A percentile compares a stretch with the other conserved stretches of the same genome.
Conservation (phyloP, 257 asterid species). For the Jaltomata sinuosa region DNA sequence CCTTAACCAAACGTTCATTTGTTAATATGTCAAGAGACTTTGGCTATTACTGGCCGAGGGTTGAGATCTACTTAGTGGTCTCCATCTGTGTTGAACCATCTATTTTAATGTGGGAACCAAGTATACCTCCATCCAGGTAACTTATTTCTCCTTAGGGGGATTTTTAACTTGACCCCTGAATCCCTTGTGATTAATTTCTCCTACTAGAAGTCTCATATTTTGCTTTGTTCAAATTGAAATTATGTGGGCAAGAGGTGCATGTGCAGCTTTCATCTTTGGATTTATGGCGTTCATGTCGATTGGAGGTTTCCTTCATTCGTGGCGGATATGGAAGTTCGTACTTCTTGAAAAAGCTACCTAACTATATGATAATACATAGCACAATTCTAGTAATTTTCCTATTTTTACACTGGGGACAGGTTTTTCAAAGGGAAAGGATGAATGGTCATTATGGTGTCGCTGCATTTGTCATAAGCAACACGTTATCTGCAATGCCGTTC, state of each 20-base stretch:
- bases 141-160: background rate
- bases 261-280: conserved; percentile 88
- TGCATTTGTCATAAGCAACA: conserved; percentile 85
- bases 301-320: conserved; percentile 88
- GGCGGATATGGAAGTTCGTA: too few species aligned
- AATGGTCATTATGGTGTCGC: conserved; percentile 90
- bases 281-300: conserved; percentile 92
- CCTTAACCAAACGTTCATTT: conserved; percentile 76
- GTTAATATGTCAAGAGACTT: conserved; percentile 95
- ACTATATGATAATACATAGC: background rate
- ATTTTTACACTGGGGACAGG: conserved; percentile 21
- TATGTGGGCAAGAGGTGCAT: conserved; percentile 28
- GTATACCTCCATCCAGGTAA: conserved; percentile 82
- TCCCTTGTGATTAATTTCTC: background rate
- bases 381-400: background rate
- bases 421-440: conserved; percentile 42
- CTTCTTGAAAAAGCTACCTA: background rate
- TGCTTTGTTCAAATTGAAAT: background rate
- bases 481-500: conserved; percentile 78
- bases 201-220: background rate
- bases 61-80: conserved; percentile 73
- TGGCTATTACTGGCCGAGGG: conserved; percentile 96
- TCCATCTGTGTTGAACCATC: conserved; percentile 80
- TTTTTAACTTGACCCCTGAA: background rate
- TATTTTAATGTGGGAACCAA: conserved; percentile 79